phyloP scores from a whole-genome alignment of 768 basidiomycete genomes.

The Dentipellis sp. region DNA sequence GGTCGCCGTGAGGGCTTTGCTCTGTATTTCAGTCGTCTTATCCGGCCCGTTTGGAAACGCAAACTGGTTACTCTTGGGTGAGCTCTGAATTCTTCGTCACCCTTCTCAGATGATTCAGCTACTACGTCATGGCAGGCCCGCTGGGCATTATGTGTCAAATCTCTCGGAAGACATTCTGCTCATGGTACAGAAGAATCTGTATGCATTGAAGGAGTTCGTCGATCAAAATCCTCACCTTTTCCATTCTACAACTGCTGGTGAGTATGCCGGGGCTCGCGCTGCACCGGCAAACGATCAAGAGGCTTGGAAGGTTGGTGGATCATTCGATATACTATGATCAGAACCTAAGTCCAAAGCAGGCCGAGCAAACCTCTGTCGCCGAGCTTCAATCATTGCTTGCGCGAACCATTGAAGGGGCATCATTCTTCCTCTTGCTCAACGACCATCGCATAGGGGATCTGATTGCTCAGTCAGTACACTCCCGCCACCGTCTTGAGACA shows the following conservation, averaged over 20 bases:
- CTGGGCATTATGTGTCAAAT: slow-evolving; percentile 46
- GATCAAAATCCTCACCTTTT: slow-evolving; percentile 81
- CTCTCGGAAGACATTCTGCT: slow-evolving; percentile 55
- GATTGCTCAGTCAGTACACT: slow-evolving; percentile 56
- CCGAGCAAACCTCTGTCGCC: slow-evolving; percentile 75
- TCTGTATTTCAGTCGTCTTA: slow-evolving; percentile 75
- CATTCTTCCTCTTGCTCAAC: slow-evolving; percentile 84
- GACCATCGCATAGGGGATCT: slow-evolving; percentile 88
- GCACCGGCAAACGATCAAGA: slow-evolving; percentile 65
- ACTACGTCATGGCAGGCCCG: slow-evolving; percentile 21
- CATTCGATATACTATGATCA: no score
- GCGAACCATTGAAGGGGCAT: slow-evolving; percentile 88
- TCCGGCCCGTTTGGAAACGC: slow-evolving; percentile 82
- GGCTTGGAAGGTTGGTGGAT: slow-evolving; percentile 67
- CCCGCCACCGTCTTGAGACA: background rate
- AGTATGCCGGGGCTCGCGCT: slow-evolving; percentile 45
- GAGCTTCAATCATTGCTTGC: slow-evolving; percentile 66
- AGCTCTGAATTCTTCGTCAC: slow-evolving; percentile 12
- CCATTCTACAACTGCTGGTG: slow-evolving; percentile 61
- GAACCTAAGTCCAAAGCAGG: slow-evolving; percentile 30
- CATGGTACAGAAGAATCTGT: slow-evolving; percentile 72
- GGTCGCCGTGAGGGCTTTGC: slow-evolving; percentile 85
- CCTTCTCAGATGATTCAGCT: background rate
- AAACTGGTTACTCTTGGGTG: slow-evolving; percentile 64
- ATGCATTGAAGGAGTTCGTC: slow-evolving; percentile 66